Base-by-base conservation (phyloP, 495 filamentous ascomycete species). In the Clohesyomyces aquaticus region DNA sequence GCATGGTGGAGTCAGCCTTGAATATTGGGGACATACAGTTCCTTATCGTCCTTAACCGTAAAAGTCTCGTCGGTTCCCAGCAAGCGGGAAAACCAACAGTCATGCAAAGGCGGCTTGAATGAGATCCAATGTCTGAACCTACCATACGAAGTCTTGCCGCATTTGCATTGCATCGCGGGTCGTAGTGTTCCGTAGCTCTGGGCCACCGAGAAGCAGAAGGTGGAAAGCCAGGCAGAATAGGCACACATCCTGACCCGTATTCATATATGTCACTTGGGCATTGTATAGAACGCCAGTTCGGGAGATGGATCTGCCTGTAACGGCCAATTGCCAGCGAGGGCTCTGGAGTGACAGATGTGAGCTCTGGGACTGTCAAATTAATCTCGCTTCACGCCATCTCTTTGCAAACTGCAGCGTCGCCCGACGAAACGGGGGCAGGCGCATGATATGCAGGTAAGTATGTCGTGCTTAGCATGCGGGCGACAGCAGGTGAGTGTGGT, bases 401-500 rank as follows among this genome's bases (percentile, higher is more conserved):
- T n/a, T n/a, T 43, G 55, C 21, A 55, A 59, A 64, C 66, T 68
- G 66, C 66, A 64, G 66, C 61, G 66, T 56, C 55, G 54, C 66
- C 66, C 57, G 66, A 68, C 59, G 66, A 14, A 52, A 65, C 66
- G 65, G 66, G 60, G 52, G 54, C 55, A 45, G 66, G 50, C 43
- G 66, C 66, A 65, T 64, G 56, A 51, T 41, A 67, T 62, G 64
- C 64, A 68, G 25, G 66, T 27, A 63, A 23, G 25, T 53, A 68
- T 68, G 66, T 68, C 61, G 66, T 68, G 66, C 66, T 47, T 64
- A 52, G 22, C 45, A 63, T 65, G 66, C 66, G 56, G 60, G 60
- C 26, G 14, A 48, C 38, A 55, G 66, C 32, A 64, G 51, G 60
- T 55, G 61, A 63, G 47, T 53, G 51, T 43, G 50, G 26, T 54